A percentile compares a stretch with the other conserved stretches of the same genome.
Evolutionary conservation across 2,329 filamentous ascomycete genomes (phyloP).

Genomic region (Didymella sp.): DNA sequence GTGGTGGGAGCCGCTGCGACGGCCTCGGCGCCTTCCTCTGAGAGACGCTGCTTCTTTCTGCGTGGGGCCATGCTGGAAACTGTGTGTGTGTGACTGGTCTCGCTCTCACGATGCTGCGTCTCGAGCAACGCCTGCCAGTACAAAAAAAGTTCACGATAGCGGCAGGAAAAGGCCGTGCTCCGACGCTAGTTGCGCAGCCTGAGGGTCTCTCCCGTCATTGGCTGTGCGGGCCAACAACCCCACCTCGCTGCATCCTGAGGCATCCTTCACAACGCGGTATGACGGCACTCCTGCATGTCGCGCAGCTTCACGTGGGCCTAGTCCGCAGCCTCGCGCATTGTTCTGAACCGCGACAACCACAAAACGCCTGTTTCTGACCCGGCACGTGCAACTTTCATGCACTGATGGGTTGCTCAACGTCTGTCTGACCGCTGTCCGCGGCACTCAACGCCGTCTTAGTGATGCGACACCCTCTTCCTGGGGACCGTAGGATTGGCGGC

Average conservation of each 20-base stretch:
- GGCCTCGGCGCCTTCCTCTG: constrained; percentile 40
- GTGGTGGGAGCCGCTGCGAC: background rate
- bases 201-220: constrained; percentile 20
- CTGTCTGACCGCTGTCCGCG: constrained; percentile 12
- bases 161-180: background rate
- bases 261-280: constrained; percentile 17
- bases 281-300: constrained; percentile 16
- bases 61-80: constrained; percentile 46
- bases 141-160: background rate
- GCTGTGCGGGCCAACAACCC: background rate
- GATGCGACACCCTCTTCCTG: constrained; percentile 6
- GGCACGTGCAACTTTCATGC: constrained; percentile 16
- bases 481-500: constrained; percentile 15
- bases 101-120: background rate
- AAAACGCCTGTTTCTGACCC: constrained; percentile 3
- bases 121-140: background rate
- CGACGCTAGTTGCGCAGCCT: constrained; percentile 8
- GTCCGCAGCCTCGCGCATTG: constrained; percentile 12
- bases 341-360: constrained; percentile 10
- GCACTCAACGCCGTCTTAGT: constrained; percentile 14
- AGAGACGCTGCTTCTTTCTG: constrained; percentile 52
- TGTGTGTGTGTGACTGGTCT: background rate
- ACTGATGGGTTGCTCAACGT: constrained; percentile 15
- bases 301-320: constrained; percentile 18
- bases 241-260: constrained; percentile 1